A percentile compares a stretch with the other conserved stretches of the same genome.
Conservation (phyloP, 371 early-diverging fungal species). For the Coemansia sp. region DNA sequence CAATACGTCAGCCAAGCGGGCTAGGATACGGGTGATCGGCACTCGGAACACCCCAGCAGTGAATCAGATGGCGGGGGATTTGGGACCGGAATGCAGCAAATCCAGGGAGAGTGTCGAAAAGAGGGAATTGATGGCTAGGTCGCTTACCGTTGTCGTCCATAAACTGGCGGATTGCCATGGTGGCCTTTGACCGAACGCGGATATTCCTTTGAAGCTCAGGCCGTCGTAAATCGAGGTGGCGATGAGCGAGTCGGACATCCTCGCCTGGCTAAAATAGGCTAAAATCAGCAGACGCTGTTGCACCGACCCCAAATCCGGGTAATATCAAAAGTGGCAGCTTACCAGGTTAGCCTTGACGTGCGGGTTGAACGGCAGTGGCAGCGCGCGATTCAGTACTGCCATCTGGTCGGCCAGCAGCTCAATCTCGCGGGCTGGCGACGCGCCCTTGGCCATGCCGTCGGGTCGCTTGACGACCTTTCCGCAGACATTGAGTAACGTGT, state of each 20-base stretch:
- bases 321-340: conserved; percentile 17
- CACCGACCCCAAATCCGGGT: too few species aligned
- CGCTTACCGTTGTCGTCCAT: conserved; percentile 57
- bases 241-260: conserved; percentile 73
- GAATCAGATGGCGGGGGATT: not conserved
- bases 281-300: not conserved
- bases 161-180: conserved; percentile 59
- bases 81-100: not conserved
- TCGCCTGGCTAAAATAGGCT: conserved; percentile 67
- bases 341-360: conserved; percentile 58
- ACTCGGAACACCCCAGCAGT: too few species aligned
- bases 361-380: conserved; percentile 71
- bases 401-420: conserved; percentile 68
- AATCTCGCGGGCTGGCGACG: conserved; percentile 59
- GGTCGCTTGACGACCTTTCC: conserved; percentile 41
- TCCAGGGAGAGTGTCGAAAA: conserved; percentile 1
- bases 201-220: conserved; percentile 72
- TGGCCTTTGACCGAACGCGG: conserved; percentile 53
- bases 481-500: conserved; percentile 16
- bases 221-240: conserved; percentile 84
- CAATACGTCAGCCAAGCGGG: not conserved
- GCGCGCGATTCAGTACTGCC: conserved; percentile 70
- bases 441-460: conserved; percentile 33
- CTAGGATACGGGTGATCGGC: not conserved
- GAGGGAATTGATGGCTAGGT: not conserved